Conservation (phyloP, 2,329 filamentous ascomycete genomes). For the Microthyrium microscopicum region DNA sequence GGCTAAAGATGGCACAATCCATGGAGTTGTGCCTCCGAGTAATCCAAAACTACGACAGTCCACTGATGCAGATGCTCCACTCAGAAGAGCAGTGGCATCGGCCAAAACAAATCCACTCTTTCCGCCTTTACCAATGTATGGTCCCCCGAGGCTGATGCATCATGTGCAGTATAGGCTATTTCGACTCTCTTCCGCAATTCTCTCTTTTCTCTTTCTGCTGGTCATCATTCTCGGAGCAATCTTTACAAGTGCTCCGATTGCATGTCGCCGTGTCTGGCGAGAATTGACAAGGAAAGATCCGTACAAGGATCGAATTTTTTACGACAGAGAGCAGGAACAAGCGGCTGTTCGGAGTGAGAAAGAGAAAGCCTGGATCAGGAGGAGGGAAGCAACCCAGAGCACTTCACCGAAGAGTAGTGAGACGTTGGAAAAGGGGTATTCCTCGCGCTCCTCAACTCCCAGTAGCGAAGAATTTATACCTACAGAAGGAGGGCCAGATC, state of each 20-base stretch:
- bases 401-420: constrained; percentile 15
- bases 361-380: constrained; percentile 44
- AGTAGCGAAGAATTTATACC: constrained; percentile 46
- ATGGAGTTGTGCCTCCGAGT: constrained; percentile 19
- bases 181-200: constrained; percentile 49
- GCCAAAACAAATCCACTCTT: constrained; percentile 67
- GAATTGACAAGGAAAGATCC: constrained; percentile 44
- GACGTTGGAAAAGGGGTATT: constrained; percentile 25
- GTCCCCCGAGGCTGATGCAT: constrained; percentile 50
- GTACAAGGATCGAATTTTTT: constrained; percentile 47
- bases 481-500: constrained; percentile 66
- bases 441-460: neutral
- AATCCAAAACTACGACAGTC: constrained; percentile 19
- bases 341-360: constrained; percentile 38
- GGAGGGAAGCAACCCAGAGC: constrained; percentile 18
- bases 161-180: constrained; percentile 50
- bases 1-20: constrained; percentile 26
- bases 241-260: constrained; percentile 45
- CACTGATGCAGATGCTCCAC: constrained; percentile 19
- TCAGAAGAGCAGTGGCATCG: constrained; percentile 35
- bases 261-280: constrained; percentile 33
- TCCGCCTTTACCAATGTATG: constrained; percentile 68
- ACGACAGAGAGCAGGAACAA: constrained; percentile 52
- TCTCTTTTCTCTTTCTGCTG: constrained; percentile 62
- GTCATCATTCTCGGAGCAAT: constrained; percentile 61